Conservation (phyloP, 2,329 filamentous ascomycete genomes). For the Alternaria burnsii region DNA sequence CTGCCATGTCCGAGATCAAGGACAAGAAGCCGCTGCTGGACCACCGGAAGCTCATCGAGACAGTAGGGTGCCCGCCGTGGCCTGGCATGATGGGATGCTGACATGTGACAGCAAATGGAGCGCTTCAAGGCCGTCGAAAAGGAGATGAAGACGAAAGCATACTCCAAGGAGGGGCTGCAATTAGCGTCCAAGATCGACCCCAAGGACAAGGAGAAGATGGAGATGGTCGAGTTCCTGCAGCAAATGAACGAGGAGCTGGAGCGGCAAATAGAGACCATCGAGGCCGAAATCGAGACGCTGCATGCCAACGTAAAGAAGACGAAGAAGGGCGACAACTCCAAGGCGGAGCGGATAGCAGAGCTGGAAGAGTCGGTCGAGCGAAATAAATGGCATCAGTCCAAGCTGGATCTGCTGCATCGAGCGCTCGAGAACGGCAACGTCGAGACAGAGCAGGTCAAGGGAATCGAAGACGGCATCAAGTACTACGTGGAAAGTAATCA, state of each 20-base stretch:
- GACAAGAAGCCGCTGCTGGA: slow-evolving; percentile 96
- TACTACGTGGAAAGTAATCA: slow-evolving; percentile 94
- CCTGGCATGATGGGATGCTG: slow-evolving; percentile 34
- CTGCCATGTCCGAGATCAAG: slow-evolving; percentile 98
- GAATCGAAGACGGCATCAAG: slow-evolving; percentile 89
- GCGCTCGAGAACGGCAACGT: slow-evolving; percentile 92
- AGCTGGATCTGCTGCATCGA: slow-evolving; percentile 88
- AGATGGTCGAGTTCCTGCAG: slow-evolving; percentile 85
- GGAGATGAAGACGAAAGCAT: slow-evolving; percentile 99
- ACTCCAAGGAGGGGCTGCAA: slow-evolving; percentile 95
- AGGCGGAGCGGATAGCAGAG: slow-evolving; percentile 86
- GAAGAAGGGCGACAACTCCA: slow-evolving; percentile 80
- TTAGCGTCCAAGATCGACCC: slow-evolving; percentile 93
- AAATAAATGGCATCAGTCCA: slow-evolving; percentile 96
- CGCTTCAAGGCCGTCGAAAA: slow-evolving; percentile 99
- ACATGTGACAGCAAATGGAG: slow-evolving; percentile 85
- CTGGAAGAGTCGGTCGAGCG: slow-evolving; percentile 85
- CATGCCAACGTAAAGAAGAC: slow-evolving; percentile 93
- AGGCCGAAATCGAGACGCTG: slow-evolving; percentile 87
- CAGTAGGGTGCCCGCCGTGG: slow-evolving; percentile 65
- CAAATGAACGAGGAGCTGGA: slow-evolving; percentile 91
- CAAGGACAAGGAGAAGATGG: slow-evolving; percentile 94
- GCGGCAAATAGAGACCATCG: slow-evolving; percentile 88
- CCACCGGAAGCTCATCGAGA: slow-evolving; percentile 95
- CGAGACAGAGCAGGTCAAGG: slow-evolving; percentile 84